Evolutionary conservation across 345 rosid species (phyloP).

Genomic region (Linum tenue): DNA sequence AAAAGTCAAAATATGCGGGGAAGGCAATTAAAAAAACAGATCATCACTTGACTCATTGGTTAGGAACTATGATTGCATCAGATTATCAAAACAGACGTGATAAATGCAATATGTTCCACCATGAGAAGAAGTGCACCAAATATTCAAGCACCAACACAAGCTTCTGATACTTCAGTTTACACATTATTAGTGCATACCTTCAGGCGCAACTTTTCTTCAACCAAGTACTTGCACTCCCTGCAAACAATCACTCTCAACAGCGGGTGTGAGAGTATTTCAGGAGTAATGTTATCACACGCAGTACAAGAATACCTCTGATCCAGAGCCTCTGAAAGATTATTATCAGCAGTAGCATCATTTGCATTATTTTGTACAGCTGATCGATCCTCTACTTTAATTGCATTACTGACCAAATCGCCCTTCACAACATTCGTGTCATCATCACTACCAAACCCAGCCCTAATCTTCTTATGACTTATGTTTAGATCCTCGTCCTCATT

Average conservation of each 20-base stretch:
- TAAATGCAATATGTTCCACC: background rate
- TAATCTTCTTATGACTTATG: slow-evolving; percentile 35
- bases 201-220: slow-evolving; percentile 49
- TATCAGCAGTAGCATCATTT: slow-evolving; percentile 15
- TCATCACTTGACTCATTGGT: background rate
- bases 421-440: slow-evolving; percentile 33
- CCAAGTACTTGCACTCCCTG: slow-evolving; percentile 61
- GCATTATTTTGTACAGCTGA: slow-evolving; percentile 20
- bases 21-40: background rate
- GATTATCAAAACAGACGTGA: background rate
- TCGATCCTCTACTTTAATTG: slow-evolving; percentile 23
- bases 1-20: slow-evolving; percentile 7
- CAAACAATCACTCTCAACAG: slow-evolving; percentile 77
- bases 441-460: slow-evolving; percentile 30
- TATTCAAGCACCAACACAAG: slow-evolving; percentile 1
- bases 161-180: background rate
- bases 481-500: slow-evolving; percentile 32
- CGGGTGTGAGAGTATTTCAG: slow-evolving; percentile 72
- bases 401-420: slow-evolving; percentile 17
- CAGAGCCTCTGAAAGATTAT: slow-evolving; percentile 21
- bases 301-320: slow-evolving; percentile 55
- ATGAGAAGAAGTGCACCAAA: background rate
- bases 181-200: slow-evolving; percentile 46
- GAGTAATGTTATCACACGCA: slow-evolving; percentile 55
- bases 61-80: background rate